Base-by-base conservation (phyloP, 2,329 filamentous ascomycete genomes). In the Neonectria faginata region DNA sequence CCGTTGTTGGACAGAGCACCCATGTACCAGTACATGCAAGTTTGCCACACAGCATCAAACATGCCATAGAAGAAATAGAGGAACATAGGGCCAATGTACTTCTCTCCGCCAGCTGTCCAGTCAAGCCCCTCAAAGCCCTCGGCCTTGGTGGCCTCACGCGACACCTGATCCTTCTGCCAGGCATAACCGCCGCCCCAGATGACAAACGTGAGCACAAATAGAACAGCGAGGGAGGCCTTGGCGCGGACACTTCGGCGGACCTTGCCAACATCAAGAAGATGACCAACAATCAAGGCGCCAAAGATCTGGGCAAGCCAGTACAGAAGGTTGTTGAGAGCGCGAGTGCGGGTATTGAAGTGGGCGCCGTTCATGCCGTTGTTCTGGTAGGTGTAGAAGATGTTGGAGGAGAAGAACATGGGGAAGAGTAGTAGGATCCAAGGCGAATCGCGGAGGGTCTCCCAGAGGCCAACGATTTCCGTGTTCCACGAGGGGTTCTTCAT, bases 1-100 rank as follows among this genome's bases (percentile, higher is more conserved):
- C 91, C 88, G 69, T 94, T 97, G 86, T 97, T 97, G 76, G 92
- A 94, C 48, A 97, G 85, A 20, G 94, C 88, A 57, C 94, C 94
- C 92, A 97, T 97, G 83, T 91, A 94, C 73, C 71, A 75, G 68
- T 74, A 75, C 56, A 74, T 75, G 58, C 71, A 74, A 14, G 72
- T 74, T 75, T 91, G 89, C 88, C 88, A 91, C 18, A 88, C 82
- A 1, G 89, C 88, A 74, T 92, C 90, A 72, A 88, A 90, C 66
- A 87, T 84, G 44, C 90, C 89, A 74, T 91, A 92, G 78, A 90
- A 91, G 74, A 91, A 88, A 80, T 91, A 91, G 14, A 92, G 79
- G 71, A 91, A 87, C 71, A 92, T 89, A 10, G 89, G 89, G 0
- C 88, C 89, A 6, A 83, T 82, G 56, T 86, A 89, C 44, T 83